Base-by-base conservation (phyloP, 1,284 basidiomycete species). In the Leccinum proliferum region DNA sequence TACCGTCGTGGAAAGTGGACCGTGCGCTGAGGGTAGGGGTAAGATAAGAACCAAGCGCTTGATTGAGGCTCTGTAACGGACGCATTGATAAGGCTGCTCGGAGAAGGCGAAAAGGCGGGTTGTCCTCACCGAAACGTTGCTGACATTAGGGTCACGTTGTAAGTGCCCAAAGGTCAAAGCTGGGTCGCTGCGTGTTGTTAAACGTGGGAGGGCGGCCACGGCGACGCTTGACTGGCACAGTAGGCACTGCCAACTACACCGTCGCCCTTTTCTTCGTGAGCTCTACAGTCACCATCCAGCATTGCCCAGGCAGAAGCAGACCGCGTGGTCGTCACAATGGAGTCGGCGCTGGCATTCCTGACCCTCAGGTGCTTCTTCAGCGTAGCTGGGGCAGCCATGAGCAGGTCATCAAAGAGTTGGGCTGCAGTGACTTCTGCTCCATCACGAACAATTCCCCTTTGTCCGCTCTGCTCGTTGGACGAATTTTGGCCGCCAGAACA, bases 101-200 rank as follows among this genome's bases (percentile, higher is more conserved):
- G 37, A 29, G 52, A 57, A 29, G 57, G 29, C 18, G 41, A 43
- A 32, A 1, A 25, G 53, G 10, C 18, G 39, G 18, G 55, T 32
- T 32, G 57, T 52, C 10, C 74, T 64, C 62, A 74, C 74, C 52
- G 74, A 76, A 63, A 75, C 65, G 62, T 75, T 76, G 65, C 69
- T 73, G 63, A 73, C 73, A 39, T 64, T 74, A 58, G 73, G 73
- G 58, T 73, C 72, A 62, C 72, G 75, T 65, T 74, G 75, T n/a
- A 76, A 59, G 63, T 75, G 72, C 37, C 74, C 72, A 66, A 75
- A 73, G 61, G 74, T 59, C 66, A 73, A 75, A 60, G 62, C 64
- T 39, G 74, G 67, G 63, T 73, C 72, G 57, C 75, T 73, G 59
- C 12, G 25, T 39, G 48, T 25, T 25, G 48, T 50, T 25, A 21